These are phyloP conservation scores for Lactarius hengduanensis DNA, from an alignment of 768 basidiomycete genomes.

Conservation along the genomic window DNA sequence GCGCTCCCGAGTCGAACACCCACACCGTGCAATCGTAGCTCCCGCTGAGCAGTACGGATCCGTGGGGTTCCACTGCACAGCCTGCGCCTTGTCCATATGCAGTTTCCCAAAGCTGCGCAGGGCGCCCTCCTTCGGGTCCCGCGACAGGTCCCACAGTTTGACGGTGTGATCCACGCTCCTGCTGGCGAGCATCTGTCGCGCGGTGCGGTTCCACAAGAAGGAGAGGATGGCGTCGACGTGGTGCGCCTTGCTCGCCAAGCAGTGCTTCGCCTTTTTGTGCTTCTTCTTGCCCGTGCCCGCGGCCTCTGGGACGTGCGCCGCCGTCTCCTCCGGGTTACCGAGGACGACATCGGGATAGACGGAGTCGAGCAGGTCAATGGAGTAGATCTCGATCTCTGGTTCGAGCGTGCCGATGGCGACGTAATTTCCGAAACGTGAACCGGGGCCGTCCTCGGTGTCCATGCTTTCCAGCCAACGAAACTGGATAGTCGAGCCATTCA, in stretches of 20 bases:
- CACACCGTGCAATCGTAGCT: constrained; percentile 93
- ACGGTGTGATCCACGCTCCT: constrained; percentile 94
- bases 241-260: constrained; percentile 57
- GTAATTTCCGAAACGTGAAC: constrained; percentile 68
- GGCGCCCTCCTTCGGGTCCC: constrained; percentile 61
- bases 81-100: constrained; percentile 93
- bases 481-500: constrained; percentile 98
- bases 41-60: constrained; percentile 88
- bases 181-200: constrained; percentile 88
- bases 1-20: constrained; percentile 88
- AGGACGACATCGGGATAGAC: constrained; percentile 93
- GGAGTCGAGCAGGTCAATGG: constrained; percentile 87
- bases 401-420: constrained; percentile 97
- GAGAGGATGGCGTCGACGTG: constrained; percentile 95
- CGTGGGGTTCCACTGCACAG: constrained; percentile 90
- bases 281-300: constrained; percentile 97
- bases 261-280: constrained; percentile 78
- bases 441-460: constrained; percentile 28
- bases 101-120: constrained; percentile 79
- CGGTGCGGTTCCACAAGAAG: constrained; percentile 87
- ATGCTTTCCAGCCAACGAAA: constrained; percentile 43
- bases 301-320: constrained; percentile 73
- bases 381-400: constrained; percentile 99
- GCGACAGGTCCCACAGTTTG: constrained; percentile 93
- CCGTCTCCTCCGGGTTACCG: constrained; percentile 82